Evolutionary conservation across 2,329 filamentous ascomycete species (phyloP), one percentile per base, ranked within the genome.

Genomic region (Escovopsis sp.): DNA sequence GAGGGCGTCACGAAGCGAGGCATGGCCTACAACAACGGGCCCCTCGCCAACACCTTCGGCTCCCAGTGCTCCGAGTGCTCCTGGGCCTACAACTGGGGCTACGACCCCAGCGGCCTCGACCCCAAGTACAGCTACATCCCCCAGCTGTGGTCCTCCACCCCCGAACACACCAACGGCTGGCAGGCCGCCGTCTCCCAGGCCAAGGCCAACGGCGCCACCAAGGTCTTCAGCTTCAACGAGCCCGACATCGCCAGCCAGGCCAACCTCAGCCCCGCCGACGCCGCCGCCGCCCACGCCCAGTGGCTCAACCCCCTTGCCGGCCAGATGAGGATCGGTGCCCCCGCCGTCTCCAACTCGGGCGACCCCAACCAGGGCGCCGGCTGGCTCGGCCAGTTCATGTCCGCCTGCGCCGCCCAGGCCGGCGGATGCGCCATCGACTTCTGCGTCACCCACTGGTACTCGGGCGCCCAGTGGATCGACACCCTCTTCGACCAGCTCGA

Each of bases 41-140:
- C 49, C 25, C 63, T 80, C 31, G 68, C 71, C 56, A 60, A 64
- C 42, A 51, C 59, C 47, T 78, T 84, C 57, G 58, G 60, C 46
- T 45, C 32, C 32, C 39, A 38, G 32, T 62, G 58, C 49, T 55
- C 70, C 45, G 48, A 51, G 43, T 67, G 74, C 53, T 59, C 61
- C 34, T 84, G 79, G 75, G 70, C 62, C 38, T 82, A 81, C 69
- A 83, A 83, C 71, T 85, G 81, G 81, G 76, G 62, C 36, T 67
- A 68, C 37, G 48, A 47, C 10, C 51, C 64, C 38, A 58, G 62
- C 45, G 62, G 63, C 33, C 62, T 69, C 9, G 54, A 67, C 41
- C 55, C 58, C 15, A 55, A 54, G 39, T 53, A 78, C 51, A 65
- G 70, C 53, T 87, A 67, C 63, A 68, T 82, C 41, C 82, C 83